Percentiles rank a stretch among this genome's conserved stretches.
These are phyloP conservation scores for Fusarium poae DNA, from an alignment of 2,329 filamentous ascomycete species.

Conservation along the genomic window DNA sequence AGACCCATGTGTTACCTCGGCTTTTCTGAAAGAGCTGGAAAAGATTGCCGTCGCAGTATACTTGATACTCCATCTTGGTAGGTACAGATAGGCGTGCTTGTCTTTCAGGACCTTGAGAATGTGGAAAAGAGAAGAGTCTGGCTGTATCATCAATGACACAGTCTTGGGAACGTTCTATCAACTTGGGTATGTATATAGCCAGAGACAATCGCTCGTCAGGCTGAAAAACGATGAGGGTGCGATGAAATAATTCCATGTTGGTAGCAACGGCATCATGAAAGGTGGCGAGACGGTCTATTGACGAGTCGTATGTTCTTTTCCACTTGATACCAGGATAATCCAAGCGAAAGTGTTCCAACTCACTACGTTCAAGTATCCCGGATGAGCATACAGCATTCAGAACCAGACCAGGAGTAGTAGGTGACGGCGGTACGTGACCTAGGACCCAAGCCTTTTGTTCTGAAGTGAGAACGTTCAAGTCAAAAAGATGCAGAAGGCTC, in stretches of 20 bases:
- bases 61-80: slow-evolving; percentile 2
- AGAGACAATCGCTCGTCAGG: not conserved
- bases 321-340: not conserved
- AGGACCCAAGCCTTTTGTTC: slow-evolving; percentile 10
- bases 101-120: not conserved
- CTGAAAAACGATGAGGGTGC: not conserved
- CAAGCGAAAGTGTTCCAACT: not conserved
- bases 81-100: not conserved
- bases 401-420: accelerated
- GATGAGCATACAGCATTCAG: slow-evolving; percentile 8
- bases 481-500: not conserved
- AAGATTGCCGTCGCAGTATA: not conserved
- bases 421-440: not conserved
- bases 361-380: accelerated
- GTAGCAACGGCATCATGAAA: not conserved
- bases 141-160: not conserved
- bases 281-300: not conserved
- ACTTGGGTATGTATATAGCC: slow-evolving; percentile 6
- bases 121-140: not conserved
- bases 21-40: not conserved
- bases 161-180: not conserved
- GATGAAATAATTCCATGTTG: not conserved
- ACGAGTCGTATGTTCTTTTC: slow-evolving; percentile 3
- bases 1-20: not conserved
- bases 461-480: not conserved